Evolutionary conservation across 345 rosid genomes (phyloP), one percentile per base, ranked within the genome.

Genomic region (Gossypium arboreum): DNA sequence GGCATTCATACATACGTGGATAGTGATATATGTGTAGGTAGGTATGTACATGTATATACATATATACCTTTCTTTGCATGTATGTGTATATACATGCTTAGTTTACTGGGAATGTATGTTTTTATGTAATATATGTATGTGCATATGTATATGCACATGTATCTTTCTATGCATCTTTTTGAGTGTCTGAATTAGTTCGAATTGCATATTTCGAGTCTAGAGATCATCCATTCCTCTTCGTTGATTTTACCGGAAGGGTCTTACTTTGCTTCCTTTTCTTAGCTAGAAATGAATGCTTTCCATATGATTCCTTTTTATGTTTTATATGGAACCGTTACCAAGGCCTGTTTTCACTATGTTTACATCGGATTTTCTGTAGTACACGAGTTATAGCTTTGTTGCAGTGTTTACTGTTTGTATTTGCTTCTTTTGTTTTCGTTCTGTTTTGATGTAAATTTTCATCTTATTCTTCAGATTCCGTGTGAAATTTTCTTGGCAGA

Each of bases 401-500:
- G 50, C 20, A 18, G 20, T 77, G 29, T 12, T 34, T 34, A 0
- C 41, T 48, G 52, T 48, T 51, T 13, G 3, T 71, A 25, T 16
- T 47, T 64, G 45, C 34, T 72, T 51, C 29, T 39, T 51, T 58
- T 25, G 20, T 66, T 45, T 64, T 10, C 8, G 12, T 18, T 18
- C 56, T 69, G 18, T 67, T 18, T 48, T 57, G 72, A 64, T 83
- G 72, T 68, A 67, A 77, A 51, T 52, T n/a, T 73, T 83, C 69
- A 48, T 57, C 15, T 78, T 71, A 9, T 75, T 71, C 63, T 79
- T 74, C 82, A 81, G 89, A 81, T 79, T 73, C 76, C 58, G 55
- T 24, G 73, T 73, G 71, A 25, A 45, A 17, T 51, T 44, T 72
- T 54, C 47, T 79, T 79, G 78, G 73, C 66, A 17, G 73, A 78